Percentiles rank a stretch among this genome's conserved stretches.
phyloP scores from a whole-genome alignment of 441 rosid species.

The Iberis amara region DNA sequence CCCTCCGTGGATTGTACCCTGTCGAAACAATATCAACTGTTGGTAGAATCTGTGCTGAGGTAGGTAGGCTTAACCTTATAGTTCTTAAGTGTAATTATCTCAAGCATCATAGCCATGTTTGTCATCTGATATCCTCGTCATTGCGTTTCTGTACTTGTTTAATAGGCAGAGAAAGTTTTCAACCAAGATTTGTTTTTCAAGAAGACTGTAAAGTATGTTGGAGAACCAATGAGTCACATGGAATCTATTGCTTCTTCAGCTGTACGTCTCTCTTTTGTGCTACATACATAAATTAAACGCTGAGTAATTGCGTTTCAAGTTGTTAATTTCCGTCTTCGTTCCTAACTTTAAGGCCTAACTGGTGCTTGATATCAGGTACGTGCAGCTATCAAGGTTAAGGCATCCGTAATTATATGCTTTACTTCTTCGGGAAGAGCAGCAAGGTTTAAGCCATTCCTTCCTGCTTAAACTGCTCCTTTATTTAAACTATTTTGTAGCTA shows the following conservation, averaged over 20 bases:
- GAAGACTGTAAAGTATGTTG: slow-evolving; percentile 79
- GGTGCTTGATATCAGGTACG: slow-evolving; percentile 36
- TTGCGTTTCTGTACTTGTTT: neutral
- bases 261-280: slow-evolving; percentile 40
- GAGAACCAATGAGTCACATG: slow-evolving; percentile 87
- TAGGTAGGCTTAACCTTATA: slow-evolving; percentile 40
- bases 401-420: slow-evolving; percentile 60
- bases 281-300: too few species aligned
- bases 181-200: slow-evolving; percentile 81
- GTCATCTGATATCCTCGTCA: too few species aligned
- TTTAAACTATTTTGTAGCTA: neutral
- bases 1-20: slow-evolving; percentile 89
- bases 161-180: slow-evolving; percentile 87
- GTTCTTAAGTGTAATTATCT: neutral
- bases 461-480: neutral
- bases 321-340: neutral
- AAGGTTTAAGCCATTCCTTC: slow-evolving; percentile 32
- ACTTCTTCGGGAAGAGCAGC: slow-evolving; percentile 74
- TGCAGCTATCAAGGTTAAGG: slow-evolving; percentile 67
- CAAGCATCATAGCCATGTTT: neutral
- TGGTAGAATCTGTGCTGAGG: slow-evolving; percentile 94
- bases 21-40: slow-evolving; percentile 85
- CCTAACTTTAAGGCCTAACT: neutral
- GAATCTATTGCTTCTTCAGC: slow-evolving; percentile 94
- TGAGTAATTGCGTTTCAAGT: slow-evolving; percentile 8